Conservation (phyloP, 2,329 filamentous ascomycete species). For the Paracorniculantispora psalliotae region DNA sequence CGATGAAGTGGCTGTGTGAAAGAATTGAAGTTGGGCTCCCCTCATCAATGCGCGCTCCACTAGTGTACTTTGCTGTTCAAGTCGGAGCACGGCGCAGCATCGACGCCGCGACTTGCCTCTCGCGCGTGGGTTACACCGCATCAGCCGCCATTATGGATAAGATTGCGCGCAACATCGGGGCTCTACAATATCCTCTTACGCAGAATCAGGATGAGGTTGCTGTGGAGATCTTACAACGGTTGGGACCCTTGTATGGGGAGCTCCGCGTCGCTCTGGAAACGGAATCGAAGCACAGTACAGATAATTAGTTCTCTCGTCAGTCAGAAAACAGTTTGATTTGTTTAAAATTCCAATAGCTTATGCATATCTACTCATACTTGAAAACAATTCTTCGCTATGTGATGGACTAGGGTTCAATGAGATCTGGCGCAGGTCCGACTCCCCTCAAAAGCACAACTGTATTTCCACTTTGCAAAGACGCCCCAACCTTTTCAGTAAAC, state of each 20-base stretch:
- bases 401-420: slow-evolving; percentile 52
- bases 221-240: slow-evolving; percentile 7
- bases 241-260: slow-evolving; percentile 17
- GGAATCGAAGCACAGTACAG: neutral
- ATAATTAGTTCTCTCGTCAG: neutral
- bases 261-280: slow-evolving; percentile 8
- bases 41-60: neutral
- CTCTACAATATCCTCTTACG: slow-evolving; percentile 17
- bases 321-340: neutral
- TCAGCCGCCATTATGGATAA: slow-evolving; percentile 11
- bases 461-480: slow-evolving; percentile 71
- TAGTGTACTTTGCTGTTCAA: slow-evolving; percentile 16
- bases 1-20: slow-evolving; percentile 10
- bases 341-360: neutral
- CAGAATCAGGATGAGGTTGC: slow-evolving; percentile 10
- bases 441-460: slow-evolving; percentile 85
- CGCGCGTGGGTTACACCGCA: slow-evolving; percentile 12
- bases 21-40: slow-evolving; percentile 13
- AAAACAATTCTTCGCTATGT: slow-evolving; percentile 5
- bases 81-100: slow-evolving; percentile 16
- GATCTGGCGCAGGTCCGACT: slow-evolving; percentile 70
- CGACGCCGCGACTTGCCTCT: slow-evolving; percentile 17
- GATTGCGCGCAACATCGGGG: slow-evolving; percentile 15
- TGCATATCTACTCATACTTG: neutral
- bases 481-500: slow-evolving; percentile 80